Base-by-base conservation (phyloP, 2,329 filamentous ascomycete genomes). In the Monascus ruber region DNA sequence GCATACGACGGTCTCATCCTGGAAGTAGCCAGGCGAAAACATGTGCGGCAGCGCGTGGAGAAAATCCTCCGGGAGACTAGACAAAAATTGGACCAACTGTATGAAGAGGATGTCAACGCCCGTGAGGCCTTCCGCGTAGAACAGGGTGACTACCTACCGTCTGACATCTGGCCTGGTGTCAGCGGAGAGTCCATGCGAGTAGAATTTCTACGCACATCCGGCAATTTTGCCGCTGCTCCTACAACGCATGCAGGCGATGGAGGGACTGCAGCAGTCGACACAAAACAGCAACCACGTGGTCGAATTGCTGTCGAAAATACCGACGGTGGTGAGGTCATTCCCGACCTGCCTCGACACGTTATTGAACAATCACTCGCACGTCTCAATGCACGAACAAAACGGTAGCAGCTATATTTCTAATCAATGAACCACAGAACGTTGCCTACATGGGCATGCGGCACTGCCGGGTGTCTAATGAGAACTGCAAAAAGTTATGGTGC, bases 1-100 rank as follows among this genome's bases (percentile, higher is more conserved):
- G 85, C 87, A 0, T 96, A 98, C 55, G 83, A 86, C 49, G 79
- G 81, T 17, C 68, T 98, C 8, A 73, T 95, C 24, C 72, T 94
- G 1, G 91, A 98, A 59, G 81, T 87, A 5, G 81, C 83, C 38
- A 73, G 91, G 24, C 74, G 91, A 6, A 77, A 77, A 43, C 69
- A 73, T 9, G 77, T 85, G 29, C 83, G 91, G 52, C 77, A 81
- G 27, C 79, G 83, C 45, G 81, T 93, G 38, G 73, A 80, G 48
- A 72, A 71, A 33, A 77, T 94, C 25, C 82, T 87, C 54, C 76
- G 76, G 43, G 87, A 88, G 51, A 85, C 89, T 1, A 78, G 80
- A 56, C 77, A 81, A 42, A 81, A 81, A 48, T 72, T 95, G 6
- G 79, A 88, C 42, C 79, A 77, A 54, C 68, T 96, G 6, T 77